Evolutionary conservation across 257 asterid genomes (phyloP).

Genomic region (Solanum pinnatisectum): DNA sequence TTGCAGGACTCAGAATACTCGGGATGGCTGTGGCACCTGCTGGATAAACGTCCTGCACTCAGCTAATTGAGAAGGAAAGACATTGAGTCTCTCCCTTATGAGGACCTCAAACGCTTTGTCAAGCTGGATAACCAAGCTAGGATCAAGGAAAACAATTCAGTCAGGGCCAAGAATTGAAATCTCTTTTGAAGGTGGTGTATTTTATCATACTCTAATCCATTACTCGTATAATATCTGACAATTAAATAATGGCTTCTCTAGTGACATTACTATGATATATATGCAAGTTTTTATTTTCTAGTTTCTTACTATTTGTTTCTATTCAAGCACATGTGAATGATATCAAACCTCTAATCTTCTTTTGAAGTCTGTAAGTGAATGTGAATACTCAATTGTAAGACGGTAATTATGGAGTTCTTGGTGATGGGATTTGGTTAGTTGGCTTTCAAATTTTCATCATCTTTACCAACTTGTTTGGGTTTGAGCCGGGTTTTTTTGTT

Average conservation of each 20-base stretch:
- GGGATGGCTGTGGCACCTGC: neutral
- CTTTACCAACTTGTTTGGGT: neutral
- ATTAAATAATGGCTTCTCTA: neutral
- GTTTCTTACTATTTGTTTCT: neutral
- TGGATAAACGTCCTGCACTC: neutral
- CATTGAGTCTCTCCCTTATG: neutral
- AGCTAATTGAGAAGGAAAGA: neutral
- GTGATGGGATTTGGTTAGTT: neutral
- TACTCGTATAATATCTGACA: neutral
- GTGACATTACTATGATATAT: neutral
- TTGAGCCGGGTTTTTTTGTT: neutral
- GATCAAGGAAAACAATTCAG: constrained; percentile 77
- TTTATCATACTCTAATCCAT: neutral
- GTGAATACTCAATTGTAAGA: neutral
- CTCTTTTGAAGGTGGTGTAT: neutral
- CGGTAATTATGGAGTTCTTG: neutral
- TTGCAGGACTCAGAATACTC: neutral
- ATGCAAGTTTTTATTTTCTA: neutral
- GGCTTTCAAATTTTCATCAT: neutral
- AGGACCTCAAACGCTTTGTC: constrained; percentile 16
- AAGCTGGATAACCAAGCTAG: constrained; percentile 85
- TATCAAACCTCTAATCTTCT: neutral
- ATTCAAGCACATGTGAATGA: neutral
- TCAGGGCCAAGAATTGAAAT: constrained; percentile 36
- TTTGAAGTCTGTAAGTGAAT: neutral